Percentiles rank a stretch among this genome's conserved stretches.
Conservation (phyloP, 225 moss, liverwort and hornwort genomes). For the Bryoerythrophyllum caledonicum region DNA sequence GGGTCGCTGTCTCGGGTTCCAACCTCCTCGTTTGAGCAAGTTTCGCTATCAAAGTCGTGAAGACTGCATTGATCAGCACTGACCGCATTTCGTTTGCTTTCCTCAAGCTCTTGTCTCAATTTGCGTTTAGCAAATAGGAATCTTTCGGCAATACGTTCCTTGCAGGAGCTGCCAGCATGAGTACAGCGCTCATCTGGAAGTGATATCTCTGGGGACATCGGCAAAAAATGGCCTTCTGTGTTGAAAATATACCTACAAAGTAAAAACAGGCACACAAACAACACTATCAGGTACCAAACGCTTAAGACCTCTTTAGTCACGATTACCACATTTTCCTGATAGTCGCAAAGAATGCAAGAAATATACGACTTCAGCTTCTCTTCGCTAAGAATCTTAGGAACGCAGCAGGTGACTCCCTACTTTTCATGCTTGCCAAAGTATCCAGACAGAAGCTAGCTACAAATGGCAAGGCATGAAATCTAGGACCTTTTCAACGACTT, state of each 20-base stretch:
- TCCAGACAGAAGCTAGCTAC: conserved; percentile 4
- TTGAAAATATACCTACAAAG: conserved; percentile 83
- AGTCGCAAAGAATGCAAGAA: conserved; percentile 1
- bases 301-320: background rate
- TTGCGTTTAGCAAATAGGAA: conserved; percentile 34
- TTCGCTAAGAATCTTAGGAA: background rate
- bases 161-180: conserved; percentile 56
- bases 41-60: conserved; percentile 31
- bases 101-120: conserved; percentile 44
- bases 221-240: conserved; percentile 93
- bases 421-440: background rate
- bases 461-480: background rate
- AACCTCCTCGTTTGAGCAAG: conserved; percentile 28
- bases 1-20: conserved; percentile 11
- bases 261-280: background rate
- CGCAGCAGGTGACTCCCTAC: background rate
- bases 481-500: background rate
- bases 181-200: conserved; percentile 64
- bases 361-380: conserved; percentile 4
- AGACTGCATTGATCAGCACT: conserved; percentile 29
- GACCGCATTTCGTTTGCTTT: conserved; percentile 32
- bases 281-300: background rate
- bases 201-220: conserved; percentile 76
- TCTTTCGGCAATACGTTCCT: conserved; percentile 44
- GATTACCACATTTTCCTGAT: conserved; percentile 1